Conservation (phyloP, 192 early-diverging fungal genomes). For the Ambispora gerdemannii region DNA sequence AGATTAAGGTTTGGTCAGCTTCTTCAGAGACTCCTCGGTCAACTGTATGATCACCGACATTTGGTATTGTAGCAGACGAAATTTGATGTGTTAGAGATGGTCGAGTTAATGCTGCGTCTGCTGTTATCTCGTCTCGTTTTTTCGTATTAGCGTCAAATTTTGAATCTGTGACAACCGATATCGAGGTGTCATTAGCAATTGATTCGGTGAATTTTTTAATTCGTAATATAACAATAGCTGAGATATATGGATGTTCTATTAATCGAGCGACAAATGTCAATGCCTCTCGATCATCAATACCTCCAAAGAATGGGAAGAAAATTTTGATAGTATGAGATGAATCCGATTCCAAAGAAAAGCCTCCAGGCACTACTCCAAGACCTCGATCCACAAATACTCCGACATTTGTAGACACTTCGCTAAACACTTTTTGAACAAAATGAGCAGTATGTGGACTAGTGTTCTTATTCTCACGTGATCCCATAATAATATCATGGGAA, state of each 20-base stretch:
- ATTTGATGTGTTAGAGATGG: constrained; percentile 27
- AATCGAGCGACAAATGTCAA: constrained; percentile 51
- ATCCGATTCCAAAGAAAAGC: background rate
- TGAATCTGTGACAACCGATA: no score
- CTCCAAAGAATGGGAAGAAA: constrained; percentile 71
- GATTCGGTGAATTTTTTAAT: constrained; percentile 33
- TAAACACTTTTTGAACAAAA: constrained; percentile 49
- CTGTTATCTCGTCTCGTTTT: background rate
- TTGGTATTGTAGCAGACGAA: constrained; percentile 14
- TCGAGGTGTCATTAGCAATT: background rate
- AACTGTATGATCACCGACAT: constrained; percentile 23
- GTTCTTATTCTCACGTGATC: constrained; percentile 5
- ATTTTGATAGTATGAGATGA: constrained; percentile 35
- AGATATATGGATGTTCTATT: constrained; percentile 41
- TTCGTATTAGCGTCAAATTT: no score
- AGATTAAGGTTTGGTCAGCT: constrained; percentile 1
- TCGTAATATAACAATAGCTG: constrained; percentile 47
- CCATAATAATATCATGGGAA: background rate
- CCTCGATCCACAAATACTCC: constrained; percentile 77
- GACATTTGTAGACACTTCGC: constrained; percentile 35
- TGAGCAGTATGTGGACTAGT: constrained; percentile 46
- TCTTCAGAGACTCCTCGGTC: constrained; percentile 2
- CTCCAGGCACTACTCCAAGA: constrained; percentile 45
- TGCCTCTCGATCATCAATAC: constrained; percentile 68
- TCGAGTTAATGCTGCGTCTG: background rate